A percentile compares a stretch with the other conserved stretches of the same genome.
Conservation (phyloP, 371 early-diverging fungal genomes). For the Dinochytrium kinnereticum region DNA sequence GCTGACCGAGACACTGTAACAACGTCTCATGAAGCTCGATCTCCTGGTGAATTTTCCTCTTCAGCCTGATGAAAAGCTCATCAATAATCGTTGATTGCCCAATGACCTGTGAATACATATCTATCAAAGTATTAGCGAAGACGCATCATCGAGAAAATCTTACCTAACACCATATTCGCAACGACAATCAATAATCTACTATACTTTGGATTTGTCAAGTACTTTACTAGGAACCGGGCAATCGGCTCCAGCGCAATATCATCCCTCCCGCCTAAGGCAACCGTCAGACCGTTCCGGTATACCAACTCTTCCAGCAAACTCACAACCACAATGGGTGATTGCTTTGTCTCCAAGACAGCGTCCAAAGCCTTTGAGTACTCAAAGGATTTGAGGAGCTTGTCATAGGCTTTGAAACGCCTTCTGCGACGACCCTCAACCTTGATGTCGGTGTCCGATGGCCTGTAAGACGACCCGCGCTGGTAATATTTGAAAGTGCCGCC, state of each 20-base stretch:
- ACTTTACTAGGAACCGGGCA: constrained; percentile 74
- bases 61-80: constrained; percentile 63
- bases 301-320: constrained; percentile 87
- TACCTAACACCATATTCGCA: constrained; percentile 74
- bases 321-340: constrained; percentile 46
- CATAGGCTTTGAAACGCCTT: constrained; percentile 71
- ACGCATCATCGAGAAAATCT: constrained; percentile 9
- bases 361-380: constrained; percentile 90
- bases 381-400: constrained; percentile 78
- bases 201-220: constrained; percentile 80
- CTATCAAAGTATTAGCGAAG: constrained; percentile 44
- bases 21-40: constrained; percentile 77
- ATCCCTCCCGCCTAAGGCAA: constrained; percentile 85
- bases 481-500: constrained; percentile 67
- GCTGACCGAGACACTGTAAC: constrained; percentile 73
- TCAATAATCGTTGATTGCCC: constrained; percentile 77
- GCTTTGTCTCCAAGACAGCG: constrained; percentile 48
- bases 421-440: constrained; percentile 12
- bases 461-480: constrained; percentile 63
- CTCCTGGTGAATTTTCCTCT: constrained; percentile 72
- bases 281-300: constrained; percentile 78
- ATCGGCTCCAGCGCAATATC: constrained; percentile 84
- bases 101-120: constrained; percentile 80
- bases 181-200: constrained; percentile 78
- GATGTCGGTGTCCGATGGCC: constrained; percentile 35